Percentiles rank a stretch among this genome's conserved stretches.
These are phyloP conservation scores for Chrysoporthe deuterocubensis DNA, from an alignment of 2,329 filamentous ascomycete genomes.

Conservation along the genomic window DNA sequence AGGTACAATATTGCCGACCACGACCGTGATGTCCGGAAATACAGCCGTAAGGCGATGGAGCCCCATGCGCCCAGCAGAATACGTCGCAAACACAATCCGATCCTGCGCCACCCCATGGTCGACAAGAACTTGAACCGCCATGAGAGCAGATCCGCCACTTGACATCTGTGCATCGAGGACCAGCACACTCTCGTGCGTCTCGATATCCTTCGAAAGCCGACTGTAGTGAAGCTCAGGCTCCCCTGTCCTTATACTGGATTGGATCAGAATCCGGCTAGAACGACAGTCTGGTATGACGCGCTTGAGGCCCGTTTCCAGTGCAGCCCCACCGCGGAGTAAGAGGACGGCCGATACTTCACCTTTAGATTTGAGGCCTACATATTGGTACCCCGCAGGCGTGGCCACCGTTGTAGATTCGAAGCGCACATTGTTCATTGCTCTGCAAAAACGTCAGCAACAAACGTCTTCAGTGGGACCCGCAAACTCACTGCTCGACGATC, in stretches of 20 bases:
- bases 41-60: slow-evolving; percentile 85
- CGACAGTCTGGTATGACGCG: slow-evolving; percentile 92
- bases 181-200: slow-evolving; percentile 77
- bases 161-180: slow-evolving; percentile 94
- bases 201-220: slow-evolving; percentile 75
- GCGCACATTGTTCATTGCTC: slow-evolving; percentile 75
- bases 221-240: slow-evolving; percentile 94
- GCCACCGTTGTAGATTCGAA: slow-evolving; percentile 68
- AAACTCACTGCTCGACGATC: slow-evolving; percentile 73
- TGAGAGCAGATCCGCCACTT: slow-evolving; percentile 80
- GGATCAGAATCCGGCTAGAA: slow-evolving; percentile 86
- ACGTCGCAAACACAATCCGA: slow-evolving; percentile 90
- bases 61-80: slow-evolving; percentile 83
- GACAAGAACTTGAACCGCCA: slow-evolving; percentile 94
- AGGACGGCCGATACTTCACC: slow-evolving; percentile 85
- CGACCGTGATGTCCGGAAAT: slow-evolving; percentile 84
- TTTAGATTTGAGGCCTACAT: slow-evolving; percentile 71
- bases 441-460: slow-evolving; percentile 37
- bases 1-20: slow-evolving; percentile 80
- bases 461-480: too few species aligned
- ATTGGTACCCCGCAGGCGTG: slow-evolving; percentile 72
- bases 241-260: slow-evolving; percentile 81
- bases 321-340: slow-evolving; percentile 85
- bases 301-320: slow-evolving; percentile 84
- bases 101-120: slow-evolving; percentile 89